phyloP scores from a whole-genome alignment of 176 grass and related monocot species.

The Rhynchospora pubera region DNA sequence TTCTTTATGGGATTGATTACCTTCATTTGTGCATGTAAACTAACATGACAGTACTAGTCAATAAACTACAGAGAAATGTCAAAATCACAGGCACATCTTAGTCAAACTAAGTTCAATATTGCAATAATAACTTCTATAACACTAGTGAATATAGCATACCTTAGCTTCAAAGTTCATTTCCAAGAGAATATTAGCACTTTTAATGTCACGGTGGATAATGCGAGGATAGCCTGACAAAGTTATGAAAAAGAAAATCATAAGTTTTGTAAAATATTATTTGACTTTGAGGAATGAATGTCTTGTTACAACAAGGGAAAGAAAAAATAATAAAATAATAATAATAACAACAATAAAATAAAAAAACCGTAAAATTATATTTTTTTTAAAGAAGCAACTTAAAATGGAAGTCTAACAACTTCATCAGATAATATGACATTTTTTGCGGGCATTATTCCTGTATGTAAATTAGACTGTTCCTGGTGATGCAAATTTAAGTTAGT shows the following conservation, averaged over 20 bases:
- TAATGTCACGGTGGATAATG: slow-evolving; percentile 98
- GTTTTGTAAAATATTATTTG: neutral
- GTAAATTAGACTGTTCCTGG: neutral
- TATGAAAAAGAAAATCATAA: neutral
- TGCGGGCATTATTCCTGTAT: neutral
- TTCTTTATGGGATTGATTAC: neutral
- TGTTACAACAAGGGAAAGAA: neutral
- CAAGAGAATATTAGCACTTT: slow-evolving; percentile 82
- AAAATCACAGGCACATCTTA: neutral
- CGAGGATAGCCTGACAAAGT: slow-evolving; percentile 55
- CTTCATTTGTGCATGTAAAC: neutral
- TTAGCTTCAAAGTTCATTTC: slow-evolving; percentile 91
- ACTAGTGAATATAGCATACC: slow-evolving; percentile 21
- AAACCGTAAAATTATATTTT: neutral
- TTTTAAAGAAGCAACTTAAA: neutral
- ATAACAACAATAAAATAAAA: too few relatives aligned
- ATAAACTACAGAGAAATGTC: neutral
- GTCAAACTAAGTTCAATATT: neutral
- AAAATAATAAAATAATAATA: too few relatives aligned
- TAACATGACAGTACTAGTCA: neutral
- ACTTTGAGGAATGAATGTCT: neutral
- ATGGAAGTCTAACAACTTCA: neutral
- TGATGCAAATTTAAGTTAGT: neutral
- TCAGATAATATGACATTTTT: neutral
- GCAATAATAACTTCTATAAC: neutral